Percentiles rank a stretch among this genome's conserved stretches.
Evolutionary conservation across 768 basidiomycete genomes (phyloP).

Genomic region (Rhodocollybia butyracea): DNA sequence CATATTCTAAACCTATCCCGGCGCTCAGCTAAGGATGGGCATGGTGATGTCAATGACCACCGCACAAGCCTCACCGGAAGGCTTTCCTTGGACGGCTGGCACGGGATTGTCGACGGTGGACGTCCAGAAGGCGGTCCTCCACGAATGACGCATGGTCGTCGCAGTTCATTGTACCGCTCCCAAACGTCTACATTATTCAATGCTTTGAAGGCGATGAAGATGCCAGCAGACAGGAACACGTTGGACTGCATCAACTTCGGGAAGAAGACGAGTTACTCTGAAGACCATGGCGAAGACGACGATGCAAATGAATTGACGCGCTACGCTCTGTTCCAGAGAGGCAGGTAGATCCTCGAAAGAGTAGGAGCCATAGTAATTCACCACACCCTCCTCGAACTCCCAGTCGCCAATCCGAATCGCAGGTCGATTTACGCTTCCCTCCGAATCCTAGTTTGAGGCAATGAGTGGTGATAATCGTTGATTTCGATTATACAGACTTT

Average conservation of each 20-base stretch:
- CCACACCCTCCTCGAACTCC: conserved; percentile 29
- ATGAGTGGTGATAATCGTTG: background rate
- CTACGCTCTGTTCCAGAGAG: conserved; percentile 10
- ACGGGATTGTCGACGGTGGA: conserved; percentile 30
- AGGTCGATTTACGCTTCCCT: conserved; percentile 35
- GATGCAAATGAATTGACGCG: conserved; percentile 31
- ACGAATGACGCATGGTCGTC: conserved; percentile 52
- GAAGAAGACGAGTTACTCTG: conserved; percentile 69
- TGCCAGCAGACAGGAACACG: conserved; percentile 27
- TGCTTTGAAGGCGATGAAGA: conserved; percentile 63
- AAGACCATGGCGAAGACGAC: conserved; percentile 46
- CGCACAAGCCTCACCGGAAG: conserved; percentile 80
- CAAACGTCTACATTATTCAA: conserved; percentile 70
- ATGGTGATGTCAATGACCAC: conserved; percentile 68
- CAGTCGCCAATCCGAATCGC: conserved; percentile 24
- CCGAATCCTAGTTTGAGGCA: background rate
- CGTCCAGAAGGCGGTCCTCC: conserved; percentile 27
- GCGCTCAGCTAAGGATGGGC: conserved; percentile 36
- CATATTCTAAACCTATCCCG: conserved; percentile 87
- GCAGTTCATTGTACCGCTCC: conserved; percentile 61
- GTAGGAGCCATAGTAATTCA: conserved; percentile 53
- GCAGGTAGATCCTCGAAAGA: conserved; percentile 12
- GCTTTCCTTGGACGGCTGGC: conserved; percentile 78
- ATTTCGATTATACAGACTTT: no score
- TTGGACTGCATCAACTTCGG: conserved; percentile 59